Base-by-base conservation (phyloP, 768 basidiomycete genomes). In the Mrakia hoshinonis region DNA sequence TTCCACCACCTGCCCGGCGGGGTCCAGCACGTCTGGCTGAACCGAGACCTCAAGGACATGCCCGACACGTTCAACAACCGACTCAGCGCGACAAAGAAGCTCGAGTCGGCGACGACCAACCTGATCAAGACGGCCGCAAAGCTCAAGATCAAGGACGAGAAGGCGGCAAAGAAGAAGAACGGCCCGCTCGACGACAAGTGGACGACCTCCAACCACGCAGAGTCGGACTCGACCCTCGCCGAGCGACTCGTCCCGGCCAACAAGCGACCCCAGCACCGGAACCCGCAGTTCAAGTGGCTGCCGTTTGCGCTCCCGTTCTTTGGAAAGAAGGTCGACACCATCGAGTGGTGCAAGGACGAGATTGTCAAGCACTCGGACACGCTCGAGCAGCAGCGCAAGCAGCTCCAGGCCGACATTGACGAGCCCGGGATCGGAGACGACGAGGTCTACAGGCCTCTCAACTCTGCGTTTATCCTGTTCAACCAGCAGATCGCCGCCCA, bases 291-390 rank as follows among this genome's bases (percentile, higher is more conserved):
- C 54, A 75, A 75, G 79, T 84, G 70, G 82, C 81, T 67, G 6
- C 79, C 83, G 31, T 77, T 85, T 60, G 84, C 85, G 0, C 82
- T 81, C 1, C 78, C 79, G 0, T 80, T 95, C 31, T 76, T 77
- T 22, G 96, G 96, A 10, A 79, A 91, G 78, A 89, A 95, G 79
- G 93, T 97, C 20, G 96, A 98, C 81, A 85, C 89, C 3, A 92
- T 98, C 77, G 87, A 92, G 2, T 96, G 93, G 92, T 86, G 87
- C 24, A 83, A 90, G 38, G 81, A 84, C 24, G 89, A 93, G 80
- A 90, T 96, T 69, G 79, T 81, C 0, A 77, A 80, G 38, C 78
- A 84, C 29, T 85, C 84, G 47, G 74, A 68, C 2, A 77, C 76
- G 24, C 83, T 89, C 63, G 79, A 83, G 10, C 73, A 74, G 39